Evolutionary conservation across 2,329 filamentous ascomycete genomes (phyloP).

Genomic region (Exophiala aquamarina): DNA sequence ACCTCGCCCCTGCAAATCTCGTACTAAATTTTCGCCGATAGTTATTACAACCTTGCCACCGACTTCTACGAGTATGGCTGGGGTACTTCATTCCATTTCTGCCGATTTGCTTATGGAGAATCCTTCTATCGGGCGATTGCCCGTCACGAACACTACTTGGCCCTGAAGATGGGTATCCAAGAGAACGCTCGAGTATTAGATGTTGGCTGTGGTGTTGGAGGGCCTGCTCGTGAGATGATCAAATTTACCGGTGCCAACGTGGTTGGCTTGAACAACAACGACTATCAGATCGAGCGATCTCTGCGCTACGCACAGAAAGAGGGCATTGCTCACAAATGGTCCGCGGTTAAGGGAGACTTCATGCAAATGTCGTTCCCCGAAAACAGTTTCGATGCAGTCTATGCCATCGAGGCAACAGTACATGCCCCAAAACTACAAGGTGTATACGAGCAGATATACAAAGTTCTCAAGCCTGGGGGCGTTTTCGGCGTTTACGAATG

Average conservation of each 20-base stretch:
- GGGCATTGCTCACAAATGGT: slow-evolving; percentile 74
- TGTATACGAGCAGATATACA: slow-evolving; percentile 92
- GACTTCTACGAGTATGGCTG: slow-evolving; percentile 97
- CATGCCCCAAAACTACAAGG: slow-evolving; percentile 89
- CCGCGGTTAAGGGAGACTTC: slow-evolving; percentile 93
- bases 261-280: slow-evolving; percentile 95
- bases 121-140: slow-evolving; percentile 88
- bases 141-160: slow-evolving; percentile 96
- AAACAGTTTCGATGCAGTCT: slow-evolving; percentile 90
- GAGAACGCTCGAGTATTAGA: slow-evolving; percentile 89
- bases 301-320: slow-evolving; percentile 80
- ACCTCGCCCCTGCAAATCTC: slow-evolving; percentile 7
- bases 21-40: slow-evolving; percentile 38
- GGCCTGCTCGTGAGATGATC: slow-evolving; percentile 91
- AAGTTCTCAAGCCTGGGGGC: slow-evolving; percentile 92
- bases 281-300: slow-evolving; percentile 98
- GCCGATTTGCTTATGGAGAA: slow-evolving; percentile 84
- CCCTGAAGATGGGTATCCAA: slow-evolving; percentile 80
- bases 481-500: slow-evolving; percentile 98
- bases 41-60: slow-evolving; percentile 96
- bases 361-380: slow-evolving; percentile 98
- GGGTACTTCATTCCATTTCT: slow-evolving; percentile 97
- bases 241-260: slow-evolving; percentile 91
- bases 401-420: slow-evolving; percentile 95
- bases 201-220: slow-evolving; percentile 95